These are phyloP conservation scores for Corrigiola litoralis DNA, from an alignment of 179 eudicot genomes.

Conservation along the genomic window DNA sequence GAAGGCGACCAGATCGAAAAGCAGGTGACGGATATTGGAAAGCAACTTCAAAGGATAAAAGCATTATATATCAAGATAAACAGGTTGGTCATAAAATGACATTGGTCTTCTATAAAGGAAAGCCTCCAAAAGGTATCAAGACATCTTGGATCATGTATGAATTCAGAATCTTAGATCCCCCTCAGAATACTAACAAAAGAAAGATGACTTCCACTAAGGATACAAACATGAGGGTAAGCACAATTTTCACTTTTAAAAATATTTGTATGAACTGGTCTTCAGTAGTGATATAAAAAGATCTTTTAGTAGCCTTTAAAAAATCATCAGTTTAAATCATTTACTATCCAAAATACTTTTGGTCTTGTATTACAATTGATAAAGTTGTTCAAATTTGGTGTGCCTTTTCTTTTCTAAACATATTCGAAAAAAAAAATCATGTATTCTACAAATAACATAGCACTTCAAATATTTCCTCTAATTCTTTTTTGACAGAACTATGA, in stretches of 20 bases:
- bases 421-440: no score
- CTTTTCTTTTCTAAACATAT: no score
- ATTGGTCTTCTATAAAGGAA: background rate
- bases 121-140: background rate
- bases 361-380: no score
- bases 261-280: background rate
- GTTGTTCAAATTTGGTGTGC: no score
- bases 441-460: no score
- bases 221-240: conserved; percentile 2
- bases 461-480: no score
- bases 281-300: background rate
- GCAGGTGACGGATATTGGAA: conserved; percentile 8
- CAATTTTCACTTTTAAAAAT: background rate
- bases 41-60: background rate
- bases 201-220: background rate
- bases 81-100: background rate
- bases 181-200: background rate
- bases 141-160: conserved; percentile 12
- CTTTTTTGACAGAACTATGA: no score
- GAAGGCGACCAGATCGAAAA: background rate
- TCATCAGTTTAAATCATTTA: no score
- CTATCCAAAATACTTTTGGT: background rate
- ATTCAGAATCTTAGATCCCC: background rate
- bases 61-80: background rate
- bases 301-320: no score